Conservation (phyloP, 2,329 filamentous ascomycete genomes). For the Diaporthe velutina region DNA sequence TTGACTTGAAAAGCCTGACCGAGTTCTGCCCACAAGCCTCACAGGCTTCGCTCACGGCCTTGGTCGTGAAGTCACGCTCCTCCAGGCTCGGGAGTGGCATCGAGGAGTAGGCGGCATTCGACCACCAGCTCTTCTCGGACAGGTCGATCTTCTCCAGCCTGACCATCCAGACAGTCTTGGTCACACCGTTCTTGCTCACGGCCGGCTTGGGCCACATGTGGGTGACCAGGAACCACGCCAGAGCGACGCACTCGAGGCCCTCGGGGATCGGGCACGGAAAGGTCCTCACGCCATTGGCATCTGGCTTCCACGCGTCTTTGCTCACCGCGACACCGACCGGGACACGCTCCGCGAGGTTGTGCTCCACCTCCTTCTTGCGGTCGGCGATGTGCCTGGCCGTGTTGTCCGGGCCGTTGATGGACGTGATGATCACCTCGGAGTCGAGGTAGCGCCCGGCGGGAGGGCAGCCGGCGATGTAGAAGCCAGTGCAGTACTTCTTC, state of each 20-base stretch:
- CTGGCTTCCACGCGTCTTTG: background rate
- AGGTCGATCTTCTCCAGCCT: constrained; percentile 27
- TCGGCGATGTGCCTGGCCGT: background rate
- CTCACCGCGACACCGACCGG: constrained; percentile 5
- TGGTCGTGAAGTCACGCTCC: constrained; percentile 15
- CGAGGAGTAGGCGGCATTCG: background rate
- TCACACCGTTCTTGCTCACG: background rate
- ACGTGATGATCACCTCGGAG: constrained; percentile 8
- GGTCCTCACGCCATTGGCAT: background rate
- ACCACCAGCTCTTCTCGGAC: constrained; percentile 14
- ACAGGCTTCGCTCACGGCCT: background rate
- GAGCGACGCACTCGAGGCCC: constrained; percentile 3
- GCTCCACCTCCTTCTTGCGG: background rate
- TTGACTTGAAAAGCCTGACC: background rate
- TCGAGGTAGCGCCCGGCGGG: background rate
- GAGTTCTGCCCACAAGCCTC: background rate
- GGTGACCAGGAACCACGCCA: constrained; percentile 24
- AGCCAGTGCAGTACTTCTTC: background rate
- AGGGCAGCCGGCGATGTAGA: background rate
- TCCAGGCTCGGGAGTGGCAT: background rate
- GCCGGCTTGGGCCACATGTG: constrained; percentile 22
- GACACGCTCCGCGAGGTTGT: background rate
- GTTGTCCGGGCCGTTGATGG: background rate
- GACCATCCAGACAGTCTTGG: constrained; percentile 2
- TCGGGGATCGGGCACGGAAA: constrained; percentile 17